Percentiles rank a stretch among this genome's conserved stretches.
phyloP scores from a whole-genome alignment of 2,329 filamentous ascomycete genomes.

The Fusarium heterosporum region DNA sequence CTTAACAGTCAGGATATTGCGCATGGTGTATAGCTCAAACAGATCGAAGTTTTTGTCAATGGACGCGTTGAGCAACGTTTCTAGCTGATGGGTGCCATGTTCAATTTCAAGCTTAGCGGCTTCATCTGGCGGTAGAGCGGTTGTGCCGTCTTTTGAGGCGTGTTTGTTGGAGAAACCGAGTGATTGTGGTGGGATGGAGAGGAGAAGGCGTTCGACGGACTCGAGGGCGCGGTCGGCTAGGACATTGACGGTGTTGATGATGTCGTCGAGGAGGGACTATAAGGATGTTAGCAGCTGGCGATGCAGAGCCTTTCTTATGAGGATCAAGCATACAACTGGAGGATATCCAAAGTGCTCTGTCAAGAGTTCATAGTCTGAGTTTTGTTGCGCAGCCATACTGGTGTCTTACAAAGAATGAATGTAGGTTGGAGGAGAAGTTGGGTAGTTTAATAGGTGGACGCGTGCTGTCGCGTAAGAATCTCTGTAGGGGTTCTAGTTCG shows the following conservation, averaged over 20 bases:
- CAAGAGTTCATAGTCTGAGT: conserved; percentile 74
- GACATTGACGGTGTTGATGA: conserved; percentile 96
- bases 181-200: conserved; percentile 76
- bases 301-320: neutral
- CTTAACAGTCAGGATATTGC: conserved; percentile 80
- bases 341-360: conserved; percentile 98
- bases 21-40: conserved; percentile 89
- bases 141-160: conserved; percentile 51
- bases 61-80: conserved; percentile 82
- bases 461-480: conserved; percentile 35
- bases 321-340: conserved; percentile 78
- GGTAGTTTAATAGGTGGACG: conserved; percentile 17
- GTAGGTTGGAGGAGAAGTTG: neutral
- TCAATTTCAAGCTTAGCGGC: conserved; percentile 77
- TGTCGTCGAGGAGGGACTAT: conserved; percentile 94
- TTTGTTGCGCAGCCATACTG: conserved; percentile 51
- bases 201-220: conserved; percentile 85
- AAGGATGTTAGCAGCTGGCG: neutral
- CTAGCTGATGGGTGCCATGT: conserved; percentile 85
- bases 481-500: neutral
- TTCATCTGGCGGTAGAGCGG: conserved; percentile 56
- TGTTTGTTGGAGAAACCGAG: conserved; percentile 79
- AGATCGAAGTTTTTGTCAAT: conserved; percentile 89
- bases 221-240: conserved; percentile 90
- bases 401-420: conserved; percentile 2